phyloP scores from a whole-genome alignment of 2,329 filamentous ascomycete species.

The Exutisphaerella laricina region DNA sequence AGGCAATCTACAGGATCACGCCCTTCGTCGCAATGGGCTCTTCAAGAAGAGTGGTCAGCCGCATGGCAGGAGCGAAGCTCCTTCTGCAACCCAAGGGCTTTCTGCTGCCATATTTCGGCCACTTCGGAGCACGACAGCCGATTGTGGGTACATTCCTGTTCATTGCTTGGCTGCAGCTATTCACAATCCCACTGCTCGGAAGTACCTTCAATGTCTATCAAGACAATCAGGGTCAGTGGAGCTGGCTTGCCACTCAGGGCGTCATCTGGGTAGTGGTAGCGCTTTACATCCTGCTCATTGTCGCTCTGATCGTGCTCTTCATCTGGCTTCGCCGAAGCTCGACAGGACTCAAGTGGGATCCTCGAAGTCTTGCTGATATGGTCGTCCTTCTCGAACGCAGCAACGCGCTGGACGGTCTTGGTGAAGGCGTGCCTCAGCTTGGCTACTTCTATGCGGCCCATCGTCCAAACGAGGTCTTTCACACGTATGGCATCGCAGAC shows the following conservation, averaged over 20 bases:
- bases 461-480: slow-evolving; percentile 63
- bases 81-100: slow-evolving; percentile 57
- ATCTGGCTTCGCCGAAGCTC: slow-evolving; percentile 48
- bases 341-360: slow-evolving; percentile 81
- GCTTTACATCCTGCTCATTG: slow-evolving; percentile 63
- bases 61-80: slow-evolving; percentile 62
- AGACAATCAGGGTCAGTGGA: slow-evolving; percentile 57
- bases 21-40: slow-evolving; percentile 76
- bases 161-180: slow-evolving; percentile 70
- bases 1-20: slow-evolving; percentile 66
- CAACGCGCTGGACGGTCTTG: slow-evolving; percentile 60
- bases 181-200: slow-evolving; percentile 76
- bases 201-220: slow-evolving; percentile 65
- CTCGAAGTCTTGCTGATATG: slow-evolving; percentile 73
- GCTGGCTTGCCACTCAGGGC: slow-evolving; percentile 72
- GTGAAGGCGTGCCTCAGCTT: slow-evolving; percentile 57
- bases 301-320: slow-evolving; percentile 54
- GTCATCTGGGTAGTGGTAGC: slow-evolving; percentile 72
- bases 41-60: slow-evolving; percentile 52
- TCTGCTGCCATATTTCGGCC: slow-evolving; percentile 61
- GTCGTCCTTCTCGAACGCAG: slow-evolving; percentile 72
- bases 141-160: slow-evolving; percentile 60
- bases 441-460: slow-evolving; percentile 77
- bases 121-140: slow-evolving; percentile 63
- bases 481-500: slow-evolving; percentile 66